A percentile compares a stretch with the other conserved stretches of the same genome.
Conservation (phyloP, 129 eudicot genomes). For the Tanacetum coccineum region DNA sequence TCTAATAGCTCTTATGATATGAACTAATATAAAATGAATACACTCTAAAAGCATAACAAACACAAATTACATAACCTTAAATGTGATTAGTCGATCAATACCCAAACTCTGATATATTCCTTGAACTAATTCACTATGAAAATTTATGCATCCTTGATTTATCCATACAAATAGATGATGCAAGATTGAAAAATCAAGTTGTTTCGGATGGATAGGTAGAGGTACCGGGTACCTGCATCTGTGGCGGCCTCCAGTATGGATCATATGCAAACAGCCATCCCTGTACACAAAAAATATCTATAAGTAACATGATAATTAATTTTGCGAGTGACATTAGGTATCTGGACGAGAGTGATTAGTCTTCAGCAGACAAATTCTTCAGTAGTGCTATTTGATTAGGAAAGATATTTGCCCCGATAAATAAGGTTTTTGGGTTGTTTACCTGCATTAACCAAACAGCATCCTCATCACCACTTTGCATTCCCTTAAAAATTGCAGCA, state of each 20-base stretch:
- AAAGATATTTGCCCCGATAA: background rate
- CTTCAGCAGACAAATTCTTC: background rate
- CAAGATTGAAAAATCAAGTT: slow-evolving; percentile 1
- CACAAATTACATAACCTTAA: background rate
- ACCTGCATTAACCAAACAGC: slow-evolving; percentile 98
- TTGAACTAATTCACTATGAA: background rate
- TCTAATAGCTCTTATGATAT: slow-evolving; percentile 2
- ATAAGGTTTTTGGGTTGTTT: background rate
- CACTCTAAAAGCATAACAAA: background rate
- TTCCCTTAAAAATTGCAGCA: slow-evolving; percentile 69
- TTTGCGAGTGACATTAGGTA: background rate
- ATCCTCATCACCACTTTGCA: slow-evolving; percentile 78
- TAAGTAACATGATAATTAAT: slow-evolving; percentile 2
- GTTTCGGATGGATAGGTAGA: slow-evolving; percentile 4
- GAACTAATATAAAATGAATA: background rate
- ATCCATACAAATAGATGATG: slow-evolving; percentile 11
- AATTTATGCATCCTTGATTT: slow-evolving; percentile 3
- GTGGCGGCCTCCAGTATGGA: slow-evolving; percentile 91
- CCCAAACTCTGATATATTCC: background rate
- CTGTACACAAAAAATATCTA: slow-evolving; percentile 25
- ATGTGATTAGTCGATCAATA: slow-evolving; percentile 10
- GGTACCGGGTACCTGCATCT: slow-evolving; percentile 64
- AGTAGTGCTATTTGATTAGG: background rate
- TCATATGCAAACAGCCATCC: slow-evolving; percentile 91
- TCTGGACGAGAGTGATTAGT: slow-evolving; percentile 4